Evolutionary conservation across 1,139 yeast genomes (phyloP).

Genomic region (Spathaspora sp.): DNA sequence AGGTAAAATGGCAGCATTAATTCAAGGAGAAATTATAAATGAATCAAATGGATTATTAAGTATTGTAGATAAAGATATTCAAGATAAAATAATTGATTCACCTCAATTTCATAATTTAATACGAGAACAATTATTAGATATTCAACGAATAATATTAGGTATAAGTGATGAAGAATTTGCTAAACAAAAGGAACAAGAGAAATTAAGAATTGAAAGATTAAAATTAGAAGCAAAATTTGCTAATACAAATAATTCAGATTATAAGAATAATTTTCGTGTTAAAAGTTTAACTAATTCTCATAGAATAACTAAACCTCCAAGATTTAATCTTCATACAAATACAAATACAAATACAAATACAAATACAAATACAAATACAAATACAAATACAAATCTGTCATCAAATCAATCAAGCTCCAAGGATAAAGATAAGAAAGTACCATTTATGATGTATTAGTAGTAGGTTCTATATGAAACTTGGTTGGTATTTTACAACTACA

Average conservation of each 20-base stretch:
- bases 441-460: slow-evolving; percentile 18
- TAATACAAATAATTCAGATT: slow-evolving; percentile 12
- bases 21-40: slow-evolving; percentile 49
- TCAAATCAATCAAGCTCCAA: background rate
- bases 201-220: slow-evolving; percentile 10
- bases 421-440: slow-evolving; percentile 12
- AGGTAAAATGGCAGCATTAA: slow-evolving; percentile 53
- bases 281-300: slow-evolving; percentile 21
- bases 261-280: slow-evolving; percentile 30
- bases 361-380: no score
- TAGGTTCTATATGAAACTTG: no score
- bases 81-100: slow-evolving; percentile 46
- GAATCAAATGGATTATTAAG: slow-evolving; percentile 25
- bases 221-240: slow-evolving; percentile 12
- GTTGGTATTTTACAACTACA: no score
- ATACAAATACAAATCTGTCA: background rate
- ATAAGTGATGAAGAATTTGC: slow-evolving; percentile 43
- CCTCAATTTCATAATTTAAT: slow-evolving; percentile 37
- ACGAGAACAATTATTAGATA: slow-evolving; percentile 35
- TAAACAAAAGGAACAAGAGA: slow-evolving; percentile 13
- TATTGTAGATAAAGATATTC: slow-evolving; percentile 48
- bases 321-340: slow-evolving; percentile 25
- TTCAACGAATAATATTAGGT: slow-evolving; percentile 33
- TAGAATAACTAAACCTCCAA: slow-evolving; percentile 30
- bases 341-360: background rate